These are phyloP conservation scores for Persicaria tinctoria DNA, from an alignment of 148 eudicot genomes.

Conservation along the genomic window DNA sequence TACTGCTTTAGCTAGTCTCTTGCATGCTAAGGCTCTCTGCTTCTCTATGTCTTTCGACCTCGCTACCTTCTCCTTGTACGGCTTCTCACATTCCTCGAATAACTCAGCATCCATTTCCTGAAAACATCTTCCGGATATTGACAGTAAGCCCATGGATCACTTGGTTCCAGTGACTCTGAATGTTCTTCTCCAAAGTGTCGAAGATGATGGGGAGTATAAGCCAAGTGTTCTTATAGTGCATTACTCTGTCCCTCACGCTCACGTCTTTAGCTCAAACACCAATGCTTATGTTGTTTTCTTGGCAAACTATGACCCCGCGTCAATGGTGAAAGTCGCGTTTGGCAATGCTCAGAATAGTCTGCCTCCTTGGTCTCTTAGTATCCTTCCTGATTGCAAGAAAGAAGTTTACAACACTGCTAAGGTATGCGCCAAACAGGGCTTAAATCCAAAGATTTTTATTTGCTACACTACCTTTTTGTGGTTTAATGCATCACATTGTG, in stretches of 20 bases:
- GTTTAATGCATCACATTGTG: background rate
- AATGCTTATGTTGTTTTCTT: conserved; percentile 79
- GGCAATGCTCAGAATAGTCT: conserved; percentile 44
- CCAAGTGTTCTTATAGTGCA: background rate
- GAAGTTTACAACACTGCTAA: conserved; percentile 82
- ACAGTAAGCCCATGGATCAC: conserved; percentile 58
- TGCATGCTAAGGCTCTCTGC: conserved; percentile 44
- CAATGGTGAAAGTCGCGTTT: conserved; percentile 47
- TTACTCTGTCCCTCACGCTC: conserved; percentile 31
- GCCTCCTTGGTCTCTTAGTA: conserved; percentile 94
- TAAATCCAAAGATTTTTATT: background rate
- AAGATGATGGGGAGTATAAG: conserved; percentile 56
- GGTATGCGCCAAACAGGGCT: conserved; percentile 25
- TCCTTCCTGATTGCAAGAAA: conserved; percentile 81
- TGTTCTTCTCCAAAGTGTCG: conserved; percentile 62
- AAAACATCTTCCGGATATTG: conserved; percentile 63
- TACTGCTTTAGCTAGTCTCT: conserved; percentile 40
- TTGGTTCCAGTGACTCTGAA: conserved; percentile 64
- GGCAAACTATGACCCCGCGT: conserved; percentile 57
- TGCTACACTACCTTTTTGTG: background rate
- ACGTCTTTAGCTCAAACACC: conserved; percentile 49
- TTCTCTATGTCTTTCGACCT: conserved; percentile 36
- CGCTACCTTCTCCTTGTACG: conserved; percentile 40
- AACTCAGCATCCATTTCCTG: conserved; percentile 56
- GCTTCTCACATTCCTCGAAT: conserved; percentile 51